Evolutionary conservation across 148 eudicot species (phyloP), one percentile per base, ranked within the genome.

Genomic region (Spergularia bocconei): DNA sequence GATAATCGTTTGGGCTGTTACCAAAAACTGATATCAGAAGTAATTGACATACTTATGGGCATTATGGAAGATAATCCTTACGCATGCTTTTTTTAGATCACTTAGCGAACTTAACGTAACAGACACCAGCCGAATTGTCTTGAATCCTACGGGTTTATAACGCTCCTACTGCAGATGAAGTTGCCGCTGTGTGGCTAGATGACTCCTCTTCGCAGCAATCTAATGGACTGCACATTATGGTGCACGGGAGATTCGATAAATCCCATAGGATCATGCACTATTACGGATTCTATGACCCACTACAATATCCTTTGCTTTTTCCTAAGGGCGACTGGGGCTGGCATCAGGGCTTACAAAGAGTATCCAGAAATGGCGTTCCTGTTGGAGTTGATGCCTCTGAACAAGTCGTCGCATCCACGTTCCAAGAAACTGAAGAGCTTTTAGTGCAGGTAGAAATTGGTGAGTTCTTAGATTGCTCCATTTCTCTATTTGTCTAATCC

Each of bases 281-380:
- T 15, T 67, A 54, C 14, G 66, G 57, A 2, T 76, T 47, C 17
- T 76, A 76, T 56, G 72, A 57, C 5, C 79, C 65, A 2, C 14
- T 56, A 0, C 71, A 76, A 11, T 47, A 69, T 59, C 67, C 68
- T 0, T 29, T 69, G 10, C 6, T 50, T 14, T 69, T 14, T 5
- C 59, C 60, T 8, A 11, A 13, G 2, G 68, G 73, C 2, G 59
- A 69, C 1, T 47, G 17, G 13, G 68, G 60, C 2, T 69, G 74
- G 73, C 67, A 12, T 23, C 9, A 5, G 3, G 54, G 66, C 0
- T 6, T 67, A 14, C 14, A 73, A 1, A 41, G 29, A 6, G 14
- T 13, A 2, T 29, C 33, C 33, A 29, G 33, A 29, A 29, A 29
- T 29, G 33, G 33, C 2, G 33, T 29, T 29, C 33, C 33, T 29